Base-by-base conservation (phyloP, 164 flowering plant species). In the Sextonia rubra region DNA sequence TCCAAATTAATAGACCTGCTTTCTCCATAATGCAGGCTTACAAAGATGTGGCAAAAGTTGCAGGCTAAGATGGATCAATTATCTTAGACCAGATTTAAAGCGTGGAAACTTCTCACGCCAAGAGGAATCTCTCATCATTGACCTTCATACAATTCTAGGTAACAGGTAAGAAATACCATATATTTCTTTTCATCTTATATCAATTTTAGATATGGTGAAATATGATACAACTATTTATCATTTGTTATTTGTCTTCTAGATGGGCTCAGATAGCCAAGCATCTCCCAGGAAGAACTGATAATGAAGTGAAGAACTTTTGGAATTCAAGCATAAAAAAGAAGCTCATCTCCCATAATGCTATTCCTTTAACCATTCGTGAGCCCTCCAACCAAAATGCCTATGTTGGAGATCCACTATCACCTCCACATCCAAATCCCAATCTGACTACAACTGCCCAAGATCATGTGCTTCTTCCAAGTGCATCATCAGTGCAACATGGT, bases 41-140 rank as follows among this genome's bases (percentile, higher is more conserved):
- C 92, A 90, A 76, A 88, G 98, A 83, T 93, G 96, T 82, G 98
- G 98, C 9, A 93, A 93, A 84, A 91, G 98, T 62, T 93, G 97
- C 82, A 90, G 98, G 69, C 73, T 90, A 52, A 83, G 98, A 77
- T 93, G 97, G 97, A 91, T 91, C 74, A 91, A 91, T 80, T 91
- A 91, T 77, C 84, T 91, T 9, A 86, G 95, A 77, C 98, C 97
- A 49, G 98, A 91, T 74, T 74, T 93, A 24, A 93, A 93, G 80
- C 86, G 98, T 47, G 98, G 97, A 47, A 90, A 83, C 77, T 91
- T 93, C 79, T 84, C 95, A 64, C 80, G 82, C 14, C 86, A 91
- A 70, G 97, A 93, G 80, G 95, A 93, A 14, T 77, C 87, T 61
- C 88, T 91, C 79, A 90, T 93, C 79, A 87, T 93, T 73, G 90